Conservation (phyloP, 192 early-diverging fungal genomes). For the Backusella morwellensis region DNA sequence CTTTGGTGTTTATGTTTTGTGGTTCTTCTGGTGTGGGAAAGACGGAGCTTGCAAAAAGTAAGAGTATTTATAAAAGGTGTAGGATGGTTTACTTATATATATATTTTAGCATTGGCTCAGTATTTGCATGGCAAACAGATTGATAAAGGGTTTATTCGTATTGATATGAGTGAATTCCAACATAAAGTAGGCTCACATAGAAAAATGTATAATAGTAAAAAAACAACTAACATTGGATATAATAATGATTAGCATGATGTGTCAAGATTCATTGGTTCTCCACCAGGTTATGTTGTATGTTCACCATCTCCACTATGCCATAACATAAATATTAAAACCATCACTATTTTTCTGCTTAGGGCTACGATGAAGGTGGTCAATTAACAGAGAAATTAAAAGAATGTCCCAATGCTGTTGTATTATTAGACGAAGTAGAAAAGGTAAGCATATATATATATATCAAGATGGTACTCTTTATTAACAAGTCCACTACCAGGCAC, state of each 20-base stretch:
- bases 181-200: conserved; percentile 21
- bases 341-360: conserved; percentile 3
- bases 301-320: background rate
- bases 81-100: background rate
- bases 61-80: background rate
- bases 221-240: background rate
- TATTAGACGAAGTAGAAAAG: conserved; percentile 48
- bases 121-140: conserved; percentile 39
- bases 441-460: background rate
- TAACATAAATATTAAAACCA: background rate
- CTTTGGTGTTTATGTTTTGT: conserved; percentile 44
- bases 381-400: conserved; percentile 44
- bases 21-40: conserved; percentile 47
- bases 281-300: conserved; percentile 44
- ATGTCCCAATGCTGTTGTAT: conserved; percentile 43
- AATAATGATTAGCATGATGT: conserved; percentile 36
- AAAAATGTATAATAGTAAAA: background rate
- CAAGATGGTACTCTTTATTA: background rate
- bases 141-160: conserved; percentile 41
- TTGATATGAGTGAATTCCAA: conserved; percentile 49
- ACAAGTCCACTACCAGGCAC: conserved; percentile 12
- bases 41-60: conserved; percentile 43
- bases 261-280: conserved; percentile 42
- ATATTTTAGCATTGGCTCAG: conserved; percentile 25
- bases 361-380: conserved; percentile 47